Evolutionary conservation across 2,329 filamentous ascomycete genomes (phyloP).

Genomic region (Hirsutella thompsonii): DNA sequence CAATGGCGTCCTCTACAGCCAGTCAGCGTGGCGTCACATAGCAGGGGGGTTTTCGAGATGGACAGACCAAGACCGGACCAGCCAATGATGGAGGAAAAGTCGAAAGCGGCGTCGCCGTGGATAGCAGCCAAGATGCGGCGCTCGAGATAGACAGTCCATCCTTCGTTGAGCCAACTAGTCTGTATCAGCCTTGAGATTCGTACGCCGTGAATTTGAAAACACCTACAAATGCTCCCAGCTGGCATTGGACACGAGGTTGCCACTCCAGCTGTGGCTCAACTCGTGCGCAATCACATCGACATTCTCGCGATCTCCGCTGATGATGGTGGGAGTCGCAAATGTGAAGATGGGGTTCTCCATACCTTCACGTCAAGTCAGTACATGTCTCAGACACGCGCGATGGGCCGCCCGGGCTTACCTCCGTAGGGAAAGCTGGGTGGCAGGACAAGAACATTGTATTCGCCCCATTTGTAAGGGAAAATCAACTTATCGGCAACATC

Average conservation of each 20-base stretch:
- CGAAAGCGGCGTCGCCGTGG: slow-evolving; percentile 73
- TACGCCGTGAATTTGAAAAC: no score
- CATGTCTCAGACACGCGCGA: not conserved
- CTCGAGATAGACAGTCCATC: slow-evolving; percentile 93
- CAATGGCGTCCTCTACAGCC: slow-evolving; percentile 55
- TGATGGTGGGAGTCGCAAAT: slow-evolving; percentile 87
- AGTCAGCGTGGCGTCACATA: not conserved
- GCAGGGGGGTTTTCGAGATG: not conserved
- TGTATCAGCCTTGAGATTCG: not conserved
- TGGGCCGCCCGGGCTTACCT: slow-evolving; percentile 31
- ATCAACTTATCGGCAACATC: slow-evolving; percentile 69
- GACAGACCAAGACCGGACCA: slow-evolving; percentile 65
- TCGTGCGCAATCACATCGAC: slow-evolving; percentile 93
- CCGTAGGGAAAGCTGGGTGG: slow-evolving; percentile 86
- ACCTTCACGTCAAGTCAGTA: slow-evolving; percentile 22
- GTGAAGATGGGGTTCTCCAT: slow-evolving; percentile 94
- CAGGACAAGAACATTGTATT: slow-evolving; percentile 86
- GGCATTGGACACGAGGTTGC: slow-evolving; percentile 68
- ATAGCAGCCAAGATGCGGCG: slow-evolving; percentile 65
- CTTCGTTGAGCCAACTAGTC: slow-evolving; percentile 54
- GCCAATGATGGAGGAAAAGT: slow-evolving; percentile 92
- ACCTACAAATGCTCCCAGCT: slow-evolving; percentile 71
- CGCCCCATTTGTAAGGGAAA: slow-evolving; percentile 85
- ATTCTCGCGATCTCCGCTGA: slow-evolving; percentile 82
- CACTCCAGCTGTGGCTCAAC: slow-evolving; percentile 69